Evolutionary conservation across 192 early-diverging fungal species (phyloP).

Genomic region (Blastocladiella britannica): DNA sequence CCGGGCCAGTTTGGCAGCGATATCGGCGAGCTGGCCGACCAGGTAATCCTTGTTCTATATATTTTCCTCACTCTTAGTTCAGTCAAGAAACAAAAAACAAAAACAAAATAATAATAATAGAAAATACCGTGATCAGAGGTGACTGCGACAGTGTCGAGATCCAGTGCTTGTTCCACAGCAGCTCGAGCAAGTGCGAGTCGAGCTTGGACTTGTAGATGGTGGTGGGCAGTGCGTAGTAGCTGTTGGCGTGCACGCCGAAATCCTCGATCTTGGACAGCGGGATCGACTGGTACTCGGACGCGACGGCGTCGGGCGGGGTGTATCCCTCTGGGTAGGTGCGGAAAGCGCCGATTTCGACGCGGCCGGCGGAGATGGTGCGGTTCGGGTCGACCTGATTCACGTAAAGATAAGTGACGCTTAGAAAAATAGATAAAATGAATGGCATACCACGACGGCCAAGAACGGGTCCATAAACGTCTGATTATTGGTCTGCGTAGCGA

Average conservation of each 20-base stretch:
- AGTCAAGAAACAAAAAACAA: conserved; percentile 5
- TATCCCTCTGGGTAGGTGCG: conserved; percentile 85
- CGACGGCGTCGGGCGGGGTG: conserved; percentile 50
- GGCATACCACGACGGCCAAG: conserved; percentile 70
- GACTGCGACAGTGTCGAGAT: conserved; percentile 85
- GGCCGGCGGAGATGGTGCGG: conserved; percentile 86
- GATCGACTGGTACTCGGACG: conserved; percentile 74
- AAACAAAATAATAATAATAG: conserved; percentile 3
- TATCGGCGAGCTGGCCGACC: conserved; percentile 53
- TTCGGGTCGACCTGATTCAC: conserved; percentile 96
- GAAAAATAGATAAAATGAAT: not conserved
- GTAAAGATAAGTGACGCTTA: not conserved
- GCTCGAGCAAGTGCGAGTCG: conserved; percentile 66
- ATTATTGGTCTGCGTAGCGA: conserved; percentile 84
- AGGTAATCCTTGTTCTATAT: conserved; percentile 60
- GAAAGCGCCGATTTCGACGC: conserved; percentile 96
- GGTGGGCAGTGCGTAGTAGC: conserved; percentile 79
- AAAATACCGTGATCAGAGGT: conserved; percentile 55
- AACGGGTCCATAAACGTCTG: conserved; percentile 88
- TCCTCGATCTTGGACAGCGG: conserved; percentile 92
- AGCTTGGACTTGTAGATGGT: conserved; percentile 81
- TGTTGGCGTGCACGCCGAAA: conserved; percentile 82
- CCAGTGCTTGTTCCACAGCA: conserved; percentile 98
- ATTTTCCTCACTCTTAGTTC: not conserved
- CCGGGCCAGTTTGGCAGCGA: conserved; percentile 65